These are phyloP conservation scores for Penicillium crystallinum DNA, from an alignment of 495 filamentous ascomycete species.

Conservation along the genomic window DNA sequence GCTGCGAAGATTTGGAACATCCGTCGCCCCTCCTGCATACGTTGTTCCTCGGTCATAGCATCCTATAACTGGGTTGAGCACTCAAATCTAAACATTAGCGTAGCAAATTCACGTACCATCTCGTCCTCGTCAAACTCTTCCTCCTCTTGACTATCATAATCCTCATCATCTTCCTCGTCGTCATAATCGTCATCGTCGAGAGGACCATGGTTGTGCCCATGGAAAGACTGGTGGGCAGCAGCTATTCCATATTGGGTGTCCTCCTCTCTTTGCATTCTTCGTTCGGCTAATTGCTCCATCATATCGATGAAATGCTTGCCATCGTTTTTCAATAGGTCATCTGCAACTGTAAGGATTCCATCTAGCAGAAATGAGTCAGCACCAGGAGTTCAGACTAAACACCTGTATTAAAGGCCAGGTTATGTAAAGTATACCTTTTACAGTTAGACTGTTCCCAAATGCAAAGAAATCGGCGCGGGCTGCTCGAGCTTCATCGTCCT, in stretches of 20 bases:
- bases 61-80: conserved; percentile 51
- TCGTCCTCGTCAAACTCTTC: conserved; percentile 83
- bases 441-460: conserved; percentile 94
- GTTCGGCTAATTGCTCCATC: conserved; percentile 99
- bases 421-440: conserved; percentile 67
- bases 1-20: conserved; percentile 99
- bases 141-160: conserved; percentile 83
- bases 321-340: conserved; percentile 97
- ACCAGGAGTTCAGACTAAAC: conserved; percentile 16
- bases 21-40: conserved; percentile 95
- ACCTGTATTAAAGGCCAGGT: neutral
- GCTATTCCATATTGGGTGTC: conserved; percentile 68
- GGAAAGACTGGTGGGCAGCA: conserved; percentile 54
- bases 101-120: conserved; percentile 48
- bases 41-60: conserved; percentile 94
- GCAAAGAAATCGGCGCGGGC: conserved; percentile 79
- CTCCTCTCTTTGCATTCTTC: conserved; percentile 93
- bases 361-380: conserved; percentile 47
- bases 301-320: conserved; percentile 99
- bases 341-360: conserved; percentile 96
- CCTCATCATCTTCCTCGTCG: conserved; percentile 72
- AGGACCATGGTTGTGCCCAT: conserved; percentile 59
- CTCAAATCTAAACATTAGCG: conserved; percentile 8
- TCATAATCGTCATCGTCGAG: conserved; percentile 72
- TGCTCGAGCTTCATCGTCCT: conserved; percentile 47